Conservation (phyloP, 2,329 filamentous ascomycete genomes). For the Colletotrichum destructivum region DNA sequence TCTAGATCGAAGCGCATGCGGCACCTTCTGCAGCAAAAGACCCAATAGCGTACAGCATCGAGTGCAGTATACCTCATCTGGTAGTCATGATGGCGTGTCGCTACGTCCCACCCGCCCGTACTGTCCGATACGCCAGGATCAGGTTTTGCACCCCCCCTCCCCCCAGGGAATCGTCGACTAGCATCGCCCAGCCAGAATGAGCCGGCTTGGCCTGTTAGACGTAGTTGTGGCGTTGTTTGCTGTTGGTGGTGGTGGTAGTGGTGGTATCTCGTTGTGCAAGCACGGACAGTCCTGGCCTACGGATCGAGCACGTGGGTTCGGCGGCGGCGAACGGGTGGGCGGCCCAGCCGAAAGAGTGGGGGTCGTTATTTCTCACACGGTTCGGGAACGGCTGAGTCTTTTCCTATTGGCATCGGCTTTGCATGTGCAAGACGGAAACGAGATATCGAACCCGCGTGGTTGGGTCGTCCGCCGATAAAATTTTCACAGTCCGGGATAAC, state of each 20-base stretch:
- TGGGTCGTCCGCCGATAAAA: constrained; percentile 14
- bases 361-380: background rate
- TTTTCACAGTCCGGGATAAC: background rate
- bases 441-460: constrained; percentile 2
- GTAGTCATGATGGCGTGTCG: constrained; percentile 4
- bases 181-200: constrained; percentile 19
- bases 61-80: constrained; percentile 16
- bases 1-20: constrained; percentile 14
- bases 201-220: constrained; percentile 9
- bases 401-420: background rate
- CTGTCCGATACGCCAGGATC: background rate
- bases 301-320: constrained; percentile 39
- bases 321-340: constrained; percentile 15
- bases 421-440: background rate
- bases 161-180: constrained; percentile 12
- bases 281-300: constrained; percentile 33
- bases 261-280: background rate
- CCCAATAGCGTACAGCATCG: constrained; percentile 6
- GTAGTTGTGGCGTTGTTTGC: too few species aligned
- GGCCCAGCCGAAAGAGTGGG: constrained; percentile 25
- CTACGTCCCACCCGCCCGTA: background rate
- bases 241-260: too few species aligned
- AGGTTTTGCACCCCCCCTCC: background rate
- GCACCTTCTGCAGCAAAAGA: background rate
- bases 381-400: constrained; percentile 17